Evolutionary conservation across 2,329 filamentous ascomycete species (phyloP).

Genomic region (Drechmeria coniospora): DNA sequence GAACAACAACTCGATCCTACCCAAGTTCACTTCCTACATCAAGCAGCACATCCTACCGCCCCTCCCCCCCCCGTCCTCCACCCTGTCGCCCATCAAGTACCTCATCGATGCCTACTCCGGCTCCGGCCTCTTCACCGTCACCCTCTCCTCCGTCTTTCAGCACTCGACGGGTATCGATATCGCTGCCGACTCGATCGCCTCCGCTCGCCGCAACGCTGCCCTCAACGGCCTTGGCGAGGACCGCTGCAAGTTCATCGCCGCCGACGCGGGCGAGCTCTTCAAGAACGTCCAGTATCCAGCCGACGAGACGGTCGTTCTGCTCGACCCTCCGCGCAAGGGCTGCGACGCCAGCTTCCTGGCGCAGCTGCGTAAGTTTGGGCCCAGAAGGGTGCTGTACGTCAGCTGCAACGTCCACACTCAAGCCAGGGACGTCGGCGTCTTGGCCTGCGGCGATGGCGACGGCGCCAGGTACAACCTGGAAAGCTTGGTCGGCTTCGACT

Average conservation of each 20-base stretch:
- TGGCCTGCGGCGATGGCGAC: constrained; percentile 53
- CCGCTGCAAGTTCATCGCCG: constrained; percentile 73
- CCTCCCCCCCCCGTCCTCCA: constrained; percentile 33
- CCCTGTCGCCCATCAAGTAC: constrained; percentile 55
- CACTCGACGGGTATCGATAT: constrained; percentile 86
- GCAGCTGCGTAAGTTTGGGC: constrained; percentile 66
- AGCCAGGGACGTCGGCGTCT: constrained; percentile 76
- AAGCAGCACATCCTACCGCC: constrained; percentile 58
- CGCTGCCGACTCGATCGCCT: constrained; percentile 59
- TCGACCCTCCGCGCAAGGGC: constrained; percentile 93
- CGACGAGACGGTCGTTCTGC: constrained; percentile 78
- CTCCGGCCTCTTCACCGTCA: constrained; percentile 93
- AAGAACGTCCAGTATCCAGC: constrained; percentile 55
- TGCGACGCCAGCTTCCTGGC: constrained; percentile 73
- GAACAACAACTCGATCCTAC: constrained; percentile 97
- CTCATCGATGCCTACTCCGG: constrained; percentile 97
- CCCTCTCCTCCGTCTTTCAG: constrained; percentile 71
- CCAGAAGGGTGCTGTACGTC: constrained; percentile 75
- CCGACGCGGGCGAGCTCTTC: constrained; percentile 77
- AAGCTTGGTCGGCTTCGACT: constrained; percentile 84
- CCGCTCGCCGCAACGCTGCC: constrained; percentile 61
- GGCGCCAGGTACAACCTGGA: constrained; percentile 64
- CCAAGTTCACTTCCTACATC: constrained; percentile 74
- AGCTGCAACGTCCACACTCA: constrained; percentile 98
- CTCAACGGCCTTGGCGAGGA: constrained; percentile 54